Conservation (phyloP, 371 early-diverging fungal species). For the Rhizopus microsporus region DNA sequence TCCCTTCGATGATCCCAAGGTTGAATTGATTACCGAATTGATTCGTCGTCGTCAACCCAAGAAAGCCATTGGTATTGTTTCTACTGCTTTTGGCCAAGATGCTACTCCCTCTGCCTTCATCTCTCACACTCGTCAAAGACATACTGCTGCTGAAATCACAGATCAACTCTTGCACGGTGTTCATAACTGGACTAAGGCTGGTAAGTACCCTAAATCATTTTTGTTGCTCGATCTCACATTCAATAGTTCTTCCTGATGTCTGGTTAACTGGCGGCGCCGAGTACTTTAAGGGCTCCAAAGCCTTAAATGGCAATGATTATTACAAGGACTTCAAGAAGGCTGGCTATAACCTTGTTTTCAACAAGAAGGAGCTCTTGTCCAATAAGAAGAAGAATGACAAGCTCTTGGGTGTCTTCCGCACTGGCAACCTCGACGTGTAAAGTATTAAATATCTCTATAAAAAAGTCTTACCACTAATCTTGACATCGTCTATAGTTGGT, state of each 20-base stretch:
- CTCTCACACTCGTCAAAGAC: conserved; percentile 63
- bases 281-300: conserved; percentile 53
- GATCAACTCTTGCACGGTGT: conserved; percentile 68
- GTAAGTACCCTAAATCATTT: conserved; percentile 13
- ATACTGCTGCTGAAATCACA: conserved; percentile 55
- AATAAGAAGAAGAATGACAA: conserved; percentile 57
- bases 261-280: conserved; percentile 69
- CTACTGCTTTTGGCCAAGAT: conserved; percentile 70
- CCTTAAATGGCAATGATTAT: conserved; percentile 60
- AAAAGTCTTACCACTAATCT: background rate
- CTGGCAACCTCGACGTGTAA: conserved; percentile 60
- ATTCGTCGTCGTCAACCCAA: conserved; percentile 71
- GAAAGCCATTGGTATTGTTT: conserved; percentile 72
- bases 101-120: conserved; percentile 76
- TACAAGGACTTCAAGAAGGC: conserved; percentile 50
- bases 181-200: conserved; percentile 42
- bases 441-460: conserved; percentile 4
- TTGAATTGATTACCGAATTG: conserved; percentile 67
- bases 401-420: conserved; percentile 71
- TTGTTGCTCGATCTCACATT: background rate
- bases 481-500: conserved; percentile 40
- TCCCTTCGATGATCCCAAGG: conserved; percentile 64
- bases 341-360: conserved; percentile 64
- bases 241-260: conserved; percentile 65
- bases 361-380: conserved; percentile 47